Percentiles rank a stretch among this genome's conserved stretches.
phyloP scores from a whole-genome alignment of 2,329 filamentous ascomycete genomes.

The Monosporascus sp. region DNA sequence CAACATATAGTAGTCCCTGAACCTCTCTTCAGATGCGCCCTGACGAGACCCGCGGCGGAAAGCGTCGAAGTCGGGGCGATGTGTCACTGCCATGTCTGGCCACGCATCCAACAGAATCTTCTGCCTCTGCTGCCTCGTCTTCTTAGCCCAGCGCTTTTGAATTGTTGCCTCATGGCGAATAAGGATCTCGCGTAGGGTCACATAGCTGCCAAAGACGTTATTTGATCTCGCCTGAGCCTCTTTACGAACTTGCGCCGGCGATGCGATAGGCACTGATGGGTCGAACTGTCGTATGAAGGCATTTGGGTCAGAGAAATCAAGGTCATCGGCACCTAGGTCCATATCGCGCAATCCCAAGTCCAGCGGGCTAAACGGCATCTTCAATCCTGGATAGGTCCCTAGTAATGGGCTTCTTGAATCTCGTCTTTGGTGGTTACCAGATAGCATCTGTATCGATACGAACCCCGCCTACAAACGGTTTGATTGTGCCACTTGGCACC shows the following conservation, averaged over 20 bases:
- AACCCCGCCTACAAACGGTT: too few relatives aligned
- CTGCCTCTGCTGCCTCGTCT: constrained; percentile 3
- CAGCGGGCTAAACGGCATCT: too few relatives aligned
- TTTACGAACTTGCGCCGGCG: background rate
- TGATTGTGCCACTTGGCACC: too few relatives aligned
- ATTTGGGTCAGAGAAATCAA: background rate
- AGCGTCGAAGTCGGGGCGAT: constrained; percentile 4
- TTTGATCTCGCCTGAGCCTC: background rate
- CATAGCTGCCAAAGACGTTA: background rate
- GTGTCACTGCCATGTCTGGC: constrained; percentile 2
- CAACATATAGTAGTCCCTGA: constrained; percentile 29
- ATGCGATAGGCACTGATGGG: background rate
- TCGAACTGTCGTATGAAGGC: background rate
- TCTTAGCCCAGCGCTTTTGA: constrained; percentile 1
- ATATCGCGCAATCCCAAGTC: too few relatives aligned
- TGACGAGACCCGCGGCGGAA: background rate
- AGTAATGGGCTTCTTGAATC: too few relatives aligned
- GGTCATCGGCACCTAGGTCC: background rate
- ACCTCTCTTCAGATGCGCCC: background rate
- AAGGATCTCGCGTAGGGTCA: background rate
- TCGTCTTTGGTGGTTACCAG: too few relatives aligned
- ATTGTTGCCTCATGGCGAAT: constrained; percentile 3
- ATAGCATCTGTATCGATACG: too few relatives aligned
- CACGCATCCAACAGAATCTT: constrained; percentile 3
- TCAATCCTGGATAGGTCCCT: too few relatives aligned